Percentiles rank a stretch among this genome's conserved stretches.
Conservation (phyloP, 2,329 filamentous ascomycete genomes). For the Pseudopithomyces chartarum region DNA sequence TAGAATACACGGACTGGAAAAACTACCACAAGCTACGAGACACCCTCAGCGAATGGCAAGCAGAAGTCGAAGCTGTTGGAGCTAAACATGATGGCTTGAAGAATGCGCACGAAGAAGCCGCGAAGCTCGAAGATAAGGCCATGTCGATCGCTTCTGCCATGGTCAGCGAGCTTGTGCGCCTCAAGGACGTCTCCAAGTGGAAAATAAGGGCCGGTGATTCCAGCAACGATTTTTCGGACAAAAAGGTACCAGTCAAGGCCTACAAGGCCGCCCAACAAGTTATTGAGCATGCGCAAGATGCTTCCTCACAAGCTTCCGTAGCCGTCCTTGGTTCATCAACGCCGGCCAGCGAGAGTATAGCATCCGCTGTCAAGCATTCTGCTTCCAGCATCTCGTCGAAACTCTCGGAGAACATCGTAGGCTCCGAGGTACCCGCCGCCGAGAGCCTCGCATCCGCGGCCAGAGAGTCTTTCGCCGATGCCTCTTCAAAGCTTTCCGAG, state of each 20-base stretch:
- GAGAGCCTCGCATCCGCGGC: conserved; percentile 25
- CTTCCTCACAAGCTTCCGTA: conserved; percentile 44
- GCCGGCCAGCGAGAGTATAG: conserved; percentile 38
- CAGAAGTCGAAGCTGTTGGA: conserved; percentile 78
- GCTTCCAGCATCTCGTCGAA: conserved; percentile 41
- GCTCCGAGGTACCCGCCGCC: conserved; percentile 21
- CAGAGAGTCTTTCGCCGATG: conserved; percentile 18
- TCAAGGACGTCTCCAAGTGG: conserved; percentile 85
- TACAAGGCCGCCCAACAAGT: conserved; percentile 51
- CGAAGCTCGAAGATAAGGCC: conserved; percentile 74
- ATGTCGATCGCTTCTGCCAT: conserved; percentile 81
- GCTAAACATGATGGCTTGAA: conserved; percentile 73
- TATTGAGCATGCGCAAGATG: conserved; percentile 44
- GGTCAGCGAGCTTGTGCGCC: conserved; percentile 75
- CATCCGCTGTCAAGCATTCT: conserved; percentile 44
- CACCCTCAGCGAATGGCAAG: conserved; percentile 82
- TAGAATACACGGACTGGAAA: conserved; percentile 97
- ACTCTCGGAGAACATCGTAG: conserved; percentile 31
- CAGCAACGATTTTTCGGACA: conserved; percentile 78
- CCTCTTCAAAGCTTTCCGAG: conserved; percentile 32
- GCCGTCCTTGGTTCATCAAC: conserved; percentile 40
- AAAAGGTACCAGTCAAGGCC: conserved; percentile 63
- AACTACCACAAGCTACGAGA: conserved; percentile 89
- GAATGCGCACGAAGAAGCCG: conserved; percentile 69
- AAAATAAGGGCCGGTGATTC: conserved; percentile 78